Evolutionary conservation across 148 eudicot species (phyloP), one percentile per base, ranked within the genome.

Genomic region (Camellia sinensis): DNA sequence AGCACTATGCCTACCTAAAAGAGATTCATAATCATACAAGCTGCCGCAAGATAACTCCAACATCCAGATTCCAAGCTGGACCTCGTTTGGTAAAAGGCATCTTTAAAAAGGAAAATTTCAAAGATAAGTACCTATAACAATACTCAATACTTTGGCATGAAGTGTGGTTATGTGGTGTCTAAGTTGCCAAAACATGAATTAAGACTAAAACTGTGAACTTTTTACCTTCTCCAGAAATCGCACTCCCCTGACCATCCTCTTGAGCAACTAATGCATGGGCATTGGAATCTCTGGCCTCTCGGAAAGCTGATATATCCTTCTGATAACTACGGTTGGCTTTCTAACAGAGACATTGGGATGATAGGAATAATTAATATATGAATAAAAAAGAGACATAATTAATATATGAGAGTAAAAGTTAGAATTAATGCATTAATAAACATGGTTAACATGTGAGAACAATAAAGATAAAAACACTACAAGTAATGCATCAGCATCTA

Each of bases 311-410:
- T 71, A 93, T 52, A 78, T 96, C 99, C 77, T 93, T 92, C 85
- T 93, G 91, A 84, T 96, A 96, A 80, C 97, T 96, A 73, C 92
- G 93, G 60, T 84, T 80, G 46, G 99, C 99, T 96, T 96, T 96
- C 98, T 96, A 88, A 44, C 66, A 78, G 10, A 80, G 56, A 75
- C 17, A 29, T 80, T 19, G 44, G 18, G 21, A 65, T 14, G 45
- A 66, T 6, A 53, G 29, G 17, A 62, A 44, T 44, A 44, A 43
- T 21, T 44, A 44, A 43, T 21, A 69, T 3, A 17, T 6, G 18
- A 6, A 18, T 40, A 69, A 44, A 57, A 40, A 61, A 29, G 37
- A 29, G 37, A 1, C 37, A 29, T 29, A 1, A 29, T 29, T 29
- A 29, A 29, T 29, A 29, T 29, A 29, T 29, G 1, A 29, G 37